A percentile compares a stretch with the other conserved stretches of the same genome.
phyloP scores from a whole-genome alignment of 2,329 filamentous ascomycete genomes.

The Colletotrichum falcatum region DNA sequence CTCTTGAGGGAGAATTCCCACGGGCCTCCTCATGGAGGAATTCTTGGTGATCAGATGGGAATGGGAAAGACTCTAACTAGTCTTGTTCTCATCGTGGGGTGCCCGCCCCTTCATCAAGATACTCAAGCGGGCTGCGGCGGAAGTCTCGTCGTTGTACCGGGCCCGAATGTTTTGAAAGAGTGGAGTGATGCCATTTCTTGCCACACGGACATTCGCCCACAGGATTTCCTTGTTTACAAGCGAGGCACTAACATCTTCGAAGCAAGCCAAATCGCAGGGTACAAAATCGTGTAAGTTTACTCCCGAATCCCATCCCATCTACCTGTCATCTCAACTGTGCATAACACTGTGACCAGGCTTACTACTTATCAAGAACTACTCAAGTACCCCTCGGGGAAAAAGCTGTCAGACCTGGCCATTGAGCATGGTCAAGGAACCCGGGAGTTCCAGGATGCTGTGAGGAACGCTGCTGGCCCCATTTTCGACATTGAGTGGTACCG shows the following conservation, averaged over 20 bases:
- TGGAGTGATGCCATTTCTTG: background rate
- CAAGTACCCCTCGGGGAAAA: background rate
- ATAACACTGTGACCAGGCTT: background rate
- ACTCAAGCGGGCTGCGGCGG: conserved; percentile 49
- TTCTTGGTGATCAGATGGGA: conserved; percentile 73
- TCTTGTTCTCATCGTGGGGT: conserved; percentile 50
- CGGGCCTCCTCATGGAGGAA: conserved; percentile 60
- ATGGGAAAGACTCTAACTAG: conserved; percentile 72
- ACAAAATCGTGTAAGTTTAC: conserved; percentile 16
- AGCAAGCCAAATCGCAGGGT: background rate
- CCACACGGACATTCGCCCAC: background rate
- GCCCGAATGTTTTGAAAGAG: background rate
- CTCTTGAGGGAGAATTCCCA: conserved; percentile 57
- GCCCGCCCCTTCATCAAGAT: conserved; percentile 57
- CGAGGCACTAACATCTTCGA: accelerated
- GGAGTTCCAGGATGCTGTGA: background rate
- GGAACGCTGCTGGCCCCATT: background rate
- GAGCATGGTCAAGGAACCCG: background rate
- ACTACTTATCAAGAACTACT: conserved; percentile 3
- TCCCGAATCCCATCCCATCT: background rate
- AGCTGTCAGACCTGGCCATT: background rate
- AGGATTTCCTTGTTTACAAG: background rate
- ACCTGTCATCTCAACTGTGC: too few species aligned
- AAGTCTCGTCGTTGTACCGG: conserved; percentile 51
- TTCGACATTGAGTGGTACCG: conserved; percentile 6